Evolutionary conservation across 805 yeast species (phyloP), one percentile per base, ranked within the genome.

Genomic region (Kregervanrija fluxuum): DNA sequence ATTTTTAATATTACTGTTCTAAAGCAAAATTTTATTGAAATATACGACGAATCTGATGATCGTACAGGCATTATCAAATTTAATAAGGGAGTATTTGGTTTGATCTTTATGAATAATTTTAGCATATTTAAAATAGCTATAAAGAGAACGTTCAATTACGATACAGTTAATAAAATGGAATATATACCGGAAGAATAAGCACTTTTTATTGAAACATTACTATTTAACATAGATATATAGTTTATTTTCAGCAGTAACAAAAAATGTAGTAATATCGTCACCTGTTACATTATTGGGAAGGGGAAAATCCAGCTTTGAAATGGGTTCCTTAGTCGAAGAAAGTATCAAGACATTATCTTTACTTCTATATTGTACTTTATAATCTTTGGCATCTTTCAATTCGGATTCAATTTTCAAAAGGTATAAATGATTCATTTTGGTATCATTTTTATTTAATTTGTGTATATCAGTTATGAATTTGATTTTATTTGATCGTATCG

Each of bases 341-440:
- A 73, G 37, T 1, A 61, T 37, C 10, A 74, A 35, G 1, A 62
- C 55, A 43, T 67, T 64, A 2, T 57, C 50, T 0, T 43, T 35
- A 2, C 49, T n/a, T 38, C 64, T 56, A 32, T 65, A 59, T 3
- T 50, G 37, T 9, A 74, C 43, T 3, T 56, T 47, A 43, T 69
- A 66, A 45, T 70, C 71, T 8, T 59, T 44, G 2, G 65, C 64
- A 2, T 65, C 52, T 1, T 11, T 34, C 9, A 54, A 35, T 39
- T 61, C 61, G 1, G 74, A 67, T 2, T 38, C 30, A 2, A 59
- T 46, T 28, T 48, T 47, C 6, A 60, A 16, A 17, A 57, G 44
- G 13, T 50, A 39, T 30, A 40, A 51, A 42, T 52, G 56, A 3
- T 45, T 33, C 12, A 48, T 44, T 11, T 35, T 30, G 5, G 60